Percentiles rank a stretch among this genome's conserved stretches.
Evolutionary conservation across 2,329 filamentous ascomycete genomes (phyloP).

Genomic region (Elsinoe ampelina): DNA sequence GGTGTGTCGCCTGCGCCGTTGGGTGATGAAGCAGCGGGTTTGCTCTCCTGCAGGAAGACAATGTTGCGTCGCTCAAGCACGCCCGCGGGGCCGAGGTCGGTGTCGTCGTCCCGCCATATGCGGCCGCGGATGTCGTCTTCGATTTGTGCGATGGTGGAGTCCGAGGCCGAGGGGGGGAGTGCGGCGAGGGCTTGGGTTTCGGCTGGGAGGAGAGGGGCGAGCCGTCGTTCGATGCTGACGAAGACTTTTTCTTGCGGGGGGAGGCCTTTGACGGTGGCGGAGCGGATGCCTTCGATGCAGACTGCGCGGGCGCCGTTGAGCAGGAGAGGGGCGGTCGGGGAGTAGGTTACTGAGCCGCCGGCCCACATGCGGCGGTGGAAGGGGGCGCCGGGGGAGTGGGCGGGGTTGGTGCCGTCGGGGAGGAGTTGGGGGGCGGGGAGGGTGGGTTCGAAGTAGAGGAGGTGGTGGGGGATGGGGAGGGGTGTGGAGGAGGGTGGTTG

Average conservation of each 20-base stretch:
- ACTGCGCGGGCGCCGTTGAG: conserved; percentile 32
- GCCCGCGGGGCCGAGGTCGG: conserved; percentile 34
- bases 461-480: conserved; percentile 63
- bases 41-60: conserved; percentile 52
- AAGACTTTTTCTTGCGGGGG: conserved; percentile 48
- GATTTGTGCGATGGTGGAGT: conserved; percentile 1
- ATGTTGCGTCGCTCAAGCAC: conserved; percentile 52
- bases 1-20: conserved; percentile 23
- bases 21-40: conserved; percentile 33
- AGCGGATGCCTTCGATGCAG: conserved; percentile 40
- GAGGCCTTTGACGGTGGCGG: conserved; percentile 42
- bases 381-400: conserved; percentile 63
- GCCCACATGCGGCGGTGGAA: conserved; percentile 82
- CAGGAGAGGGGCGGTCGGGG: conserved; percentile 24
- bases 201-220: conserved; percentile 27
- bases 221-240: conserved; percentile 49
- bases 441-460: conserved; percentile 77
- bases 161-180: background rate
- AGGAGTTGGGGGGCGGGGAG: conserved; percentile 54
- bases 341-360: conserved; percentile 60
- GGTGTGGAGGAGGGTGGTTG: conserved; percentile 17
- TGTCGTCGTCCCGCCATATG: conserved; percentile 36
- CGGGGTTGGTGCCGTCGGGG: conserved; percentile 73
- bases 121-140: conserved; percentile 31
- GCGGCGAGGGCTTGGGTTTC: conserved; percentile 27